Percentiles rank a stretch among this genome's conserved stretches.
phyloP scores from a whole-genome alignment of 768 basidiomycete genomes.

The Sporobolomyces roseus region DNA sequence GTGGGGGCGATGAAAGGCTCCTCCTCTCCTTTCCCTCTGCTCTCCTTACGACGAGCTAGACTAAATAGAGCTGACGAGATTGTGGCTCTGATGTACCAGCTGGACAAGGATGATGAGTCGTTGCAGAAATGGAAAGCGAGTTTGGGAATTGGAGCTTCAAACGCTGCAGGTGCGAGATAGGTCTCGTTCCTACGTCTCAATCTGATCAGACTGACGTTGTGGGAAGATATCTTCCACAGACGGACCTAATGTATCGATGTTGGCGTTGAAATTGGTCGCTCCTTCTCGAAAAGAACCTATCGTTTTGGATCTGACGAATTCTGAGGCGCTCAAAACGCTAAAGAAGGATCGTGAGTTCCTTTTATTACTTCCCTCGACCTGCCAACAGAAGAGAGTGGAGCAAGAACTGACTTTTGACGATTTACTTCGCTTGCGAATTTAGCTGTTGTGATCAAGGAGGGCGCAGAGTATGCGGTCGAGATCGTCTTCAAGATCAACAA shows the following conservation, averaged over 20 bases:
- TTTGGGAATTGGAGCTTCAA: slow-evolving; percentile 61
- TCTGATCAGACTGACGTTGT: too few relatives aligned
- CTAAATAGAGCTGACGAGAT: background rate
- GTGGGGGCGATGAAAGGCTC: too few relatives aligned
- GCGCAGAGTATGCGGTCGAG: slow-evolving; percentile 58
- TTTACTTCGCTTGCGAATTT: too few relatives aligned
- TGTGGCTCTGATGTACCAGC: slow-evolving; percentile 47
- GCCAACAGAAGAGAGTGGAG: too few relatives aligned
- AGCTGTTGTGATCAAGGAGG: slow-evolving; percentile 47
- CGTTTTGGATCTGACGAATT: slow-evolving; percentile 62
- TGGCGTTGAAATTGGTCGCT: slow-evolving; percentile 77
- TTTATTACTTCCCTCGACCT: background rate
- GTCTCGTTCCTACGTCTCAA: too few relatives aligned
- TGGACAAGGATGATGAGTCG: slow-evolving; percentile 88
- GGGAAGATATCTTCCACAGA: too few relatives aligned
- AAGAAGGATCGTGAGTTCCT: slow-evolving; percentile 64
- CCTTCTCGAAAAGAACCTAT: slow-evolving; percentile 58
- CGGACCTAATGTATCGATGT: slow-evolving; percentile 60
- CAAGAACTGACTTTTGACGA: too few relatives aligned
- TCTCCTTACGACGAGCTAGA: too few relatives aligned
- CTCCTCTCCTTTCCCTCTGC: too few relatives aligned
- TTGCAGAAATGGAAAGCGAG: slow-evolving; percentile 93
- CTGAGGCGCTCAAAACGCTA: slow-evolving; percentile 54
- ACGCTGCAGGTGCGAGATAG: background rate
- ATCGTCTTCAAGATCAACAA: slow-evolving; percentile 69